Evolutionary conservation across 495 filamentous ascomycete genomes (phyloP), one percentile per base, ranked within the genome.

Genomic region (Aspergillus sclerotiicarbonarius): DNA sequence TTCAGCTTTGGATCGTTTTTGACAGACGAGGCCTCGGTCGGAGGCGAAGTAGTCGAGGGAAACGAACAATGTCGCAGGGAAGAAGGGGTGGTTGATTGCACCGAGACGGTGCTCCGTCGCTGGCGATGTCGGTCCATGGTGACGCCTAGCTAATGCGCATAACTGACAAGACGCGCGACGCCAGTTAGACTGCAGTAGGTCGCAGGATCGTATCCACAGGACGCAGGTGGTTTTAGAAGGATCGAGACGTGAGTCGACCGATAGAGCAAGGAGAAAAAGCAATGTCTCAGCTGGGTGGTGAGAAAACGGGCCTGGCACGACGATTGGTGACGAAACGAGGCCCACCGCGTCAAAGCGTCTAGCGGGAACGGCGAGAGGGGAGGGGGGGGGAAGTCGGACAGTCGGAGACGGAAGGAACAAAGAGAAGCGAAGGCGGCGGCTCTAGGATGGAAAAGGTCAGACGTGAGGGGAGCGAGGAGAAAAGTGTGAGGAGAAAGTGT

Each of bases 61-160:
- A 74, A 71, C 67, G 66, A 51, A 8, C 65, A 60, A 21, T 50
- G 53, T 49, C 58, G 62, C 61, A 68, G 45, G 50, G 65, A 67
- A 20, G 67, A 69, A 48, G 63, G 62, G 32, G 59, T 61, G 35
- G 63, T 32, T 13, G 59, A 59, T 47, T 69, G 66, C 49, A 61
- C 63, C 30, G 61, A 62, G 43, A 64, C 63, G 52, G 64, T 65
- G 57, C 65, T 71, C 53, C 65, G 70, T 39, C 60, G 66, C 53
- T 67, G 65, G 46, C 55, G 59, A 51, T 64, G 68, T 51, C 53
- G 56, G n/a, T 75, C 66, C 72, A 74, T 75, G 43, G 51, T 64
- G 53, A 47, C 53, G 19, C 33, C 53, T 61, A 61, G 31, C 47
- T 25, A 51, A 60, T 67, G 61, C 58, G 65, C 69, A 71, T 70